Evolutionary conservation across 768 basidiomycete species (phyloP), one percentile per base, ranked within the genome.

Genomic region (Rhodotorula sphaerocarpa): DNA sequence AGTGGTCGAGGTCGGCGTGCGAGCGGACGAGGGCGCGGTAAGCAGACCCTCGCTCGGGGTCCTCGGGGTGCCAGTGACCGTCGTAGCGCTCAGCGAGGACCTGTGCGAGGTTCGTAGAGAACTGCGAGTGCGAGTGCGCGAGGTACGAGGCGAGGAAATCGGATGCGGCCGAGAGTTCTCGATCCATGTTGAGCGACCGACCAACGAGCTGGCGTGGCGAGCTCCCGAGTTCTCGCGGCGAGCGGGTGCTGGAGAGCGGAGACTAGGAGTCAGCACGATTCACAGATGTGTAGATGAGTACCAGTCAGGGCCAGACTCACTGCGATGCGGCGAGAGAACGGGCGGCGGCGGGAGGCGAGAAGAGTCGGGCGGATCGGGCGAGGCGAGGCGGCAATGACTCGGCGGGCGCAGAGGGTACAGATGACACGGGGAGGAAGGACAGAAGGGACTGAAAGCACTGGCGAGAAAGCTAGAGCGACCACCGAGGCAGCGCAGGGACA

Each of bases 11-110:
- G 16, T 27, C 7, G 52, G 44, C 15, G 5, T 50, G 42, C 27
- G 52, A 39, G 59, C 64, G 62, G 28, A 68, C 33, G 59, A 71
- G 50, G 54, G 65, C 60, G 41, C 72, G 65, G 57, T 59, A 72
- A 47, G 68, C 72, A 9, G 68, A 70, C 6, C 72, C 72, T 31
- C 64, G 56, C 48, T 71, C 68, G 42, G 72, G 70, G 45, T 71
- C 68, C 47, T 43, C 34, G 15, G 68, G 51, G 58, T 70, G 61
- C 72, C 72, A 72, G 48, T 71, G 72, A 16, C 39, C 33, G 16
- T 51, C 53, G 69, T 68, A 72, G 18, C 66, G 53, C 12, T 33
- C 33, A 3, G 55, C 48, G 41, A 72, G 64, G 36, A 45, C 30
- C 7, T 44, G 12, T 3, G 42, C 27, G 53, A 72, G 62, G 21